Conservation (phyloP, 2,329 filamentous ascomycete genomes). For the Ophiocordyceps camponoti-leonardi region DNA sequence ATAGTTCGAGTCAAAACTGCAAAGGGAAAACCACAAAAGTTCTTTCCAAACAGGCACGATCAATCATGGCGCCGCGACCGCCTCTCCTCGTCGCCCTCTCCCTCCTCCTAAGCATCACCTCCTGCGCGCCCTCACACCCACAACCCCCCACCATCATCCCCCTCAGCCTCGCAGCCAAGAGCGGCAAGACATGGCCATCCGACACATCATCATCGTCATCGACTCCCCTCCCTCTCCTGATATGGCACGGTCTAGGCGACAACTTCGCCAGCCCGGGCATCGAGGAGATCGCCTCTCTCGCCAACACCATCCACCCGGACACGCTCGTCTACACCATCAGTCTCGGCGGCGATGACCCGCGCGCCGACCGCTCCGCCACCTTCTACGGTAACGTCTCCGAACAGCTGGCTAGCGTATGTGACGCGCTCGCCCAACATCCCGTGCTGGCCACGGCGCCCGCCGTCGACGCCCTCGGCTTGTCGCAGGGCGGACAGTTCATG, state of each 20-base stretch:
- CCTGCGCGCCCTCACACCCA: neutral
- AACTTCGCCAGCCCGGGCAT: constrained; percentile 63
- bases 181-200: neutral
- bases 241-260: constrained; percentile 81
- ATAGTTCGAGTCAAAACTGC: no score
- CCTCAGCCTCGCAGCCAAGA: neutral
- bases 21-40: no score
- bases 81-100: constrained; percentile 11
- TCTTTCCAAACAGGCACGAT: neutral
- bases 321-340: constrained; percentile 72
- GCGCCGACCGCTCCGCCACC: constrained; percentile 60
- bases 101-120: no score
- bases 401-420: constrained; percentile 64
- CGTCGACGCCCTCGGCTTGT: constrained; percentile 86
- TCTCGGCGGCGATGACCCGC: constrained; percentile 42
- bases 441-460: constrained; percentile 69
- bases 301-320: constrained; percentile 57
- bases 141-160: constrained; percentile 14
- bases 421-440: constrained; percentile 54
- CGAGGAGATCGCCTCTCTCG: constrained; percentile 51
- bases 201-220: neutral
- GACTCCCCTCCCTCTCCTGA: constrained; percentile 74
- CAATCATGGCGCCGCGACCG: neutral
- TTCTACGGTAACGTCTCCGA: constrained; percentile 81
- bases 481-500: constrained; percentile 92